Percentiles rank a stretch among this genome's conserved stretches.
Evolutionary conservation across 2,329 filamentous ascomycete species (phyloP).

Genomic region (Triangularia verruculosa): DNA sequence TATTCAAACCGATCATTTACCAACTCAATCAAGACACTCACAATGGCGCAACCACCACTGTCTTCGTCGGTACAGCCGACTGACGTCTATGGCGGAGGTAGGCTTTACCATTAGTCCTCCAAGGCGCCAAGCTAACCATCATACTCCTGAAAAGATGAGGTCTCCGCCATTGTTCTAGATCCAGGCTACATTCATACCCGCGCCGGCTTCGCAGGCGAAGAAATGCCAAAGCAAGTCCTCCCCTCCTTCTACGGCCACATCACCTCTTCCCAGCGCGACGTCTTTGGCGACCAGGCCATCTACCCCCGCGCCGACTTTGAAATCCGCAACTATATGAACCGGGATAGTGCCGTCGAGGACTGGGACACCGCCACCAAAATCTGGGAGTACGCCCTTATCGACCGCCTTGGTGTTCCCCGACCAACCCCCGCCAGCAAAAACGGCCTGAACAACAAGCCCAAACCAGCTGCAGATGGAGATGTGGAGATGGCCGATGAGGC

Average conservation of each 20-base stretch:
- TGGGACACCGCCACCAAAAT: conserved; percentile 88
- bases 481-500: conserved; percentile 52
- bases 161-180: conserved; percentile 94
- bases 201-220: conserved; percentile 96
- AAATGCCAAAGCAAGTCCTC: conserved; percentile 89
- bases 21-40: conserved; percentile 16
- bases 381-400: conserved; percentile 91
- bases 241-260: conserved; percentile 81
- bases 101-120: conserved; percentile 11
- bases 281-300: conserved; percentile 91
- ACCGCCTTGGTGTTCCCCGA: conserved; percentile 75
- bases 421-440: conserved; percentile 70
- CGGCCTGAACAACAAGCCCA: conserved; percentile 63
- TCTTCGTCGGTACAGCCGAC: conserved; percentile 56
- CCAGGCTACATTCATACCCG: conserved; percentile 88
- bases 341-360: conserved; percentile 88
- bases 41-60: conserved; percentile 55
- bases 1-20: background rate
- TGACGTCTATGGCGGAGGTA: conserved; percentile 63
- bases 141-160: conserved; percentile 80
- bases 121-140: conserved; percentile 7
- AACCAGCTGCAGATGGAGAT: conserved; percentile 46
- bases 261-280: conserved; percentile 46
- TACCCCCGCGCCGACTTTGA: conserved; percentile 73
- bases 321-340: conserved; percentile 87